Evolutionary conservation across 1,284 basidiomycete genomes (phyloP), one percentile per base, ranked within the genome.

Genomic region (Athelia psychrophila): DNA sequence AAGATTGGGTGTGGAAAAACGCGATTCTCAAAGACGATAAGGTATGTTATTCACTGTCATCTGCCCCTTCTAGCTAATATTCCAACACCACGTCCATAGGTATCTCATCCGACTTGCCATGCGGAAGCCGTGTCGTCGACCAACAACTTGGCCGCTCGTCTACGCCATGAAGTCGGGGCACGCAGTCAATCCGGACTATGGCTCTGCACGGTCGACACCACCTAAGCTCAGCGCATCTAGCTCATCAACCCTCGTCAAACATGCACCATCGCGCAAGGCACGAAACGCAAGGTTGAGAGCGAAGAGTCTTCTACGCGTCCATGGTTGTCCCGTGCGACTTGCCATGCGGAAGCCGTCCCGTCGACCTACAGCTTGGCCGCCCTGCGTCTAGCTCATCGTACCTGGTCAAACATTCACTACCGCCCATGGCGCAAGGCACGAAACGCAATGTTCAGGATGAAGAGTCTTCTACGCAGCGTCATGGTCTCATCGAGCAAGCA

Each of bases 1-100:
- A 99, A 73, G 97, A 98, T 60, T 99, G 96, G 95, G 89, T 98
- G 18, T 99, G 95, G 93, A 82, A 81, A 62, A 97, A 99, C 65
- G 94, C 95, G 0, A 76, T 95, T 22, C 81, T 80, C 65, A 86
- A 88, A 52, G 90, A 95, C 56, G 88, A 88, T 51, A 81, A 80
- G 74, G 93, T 93, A 69, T 56, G 89, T 75, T 40, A 44, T 40
- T 53, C 13, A 13, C 27, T 30, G 47, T 53, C 55, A 20, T 47
- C 15, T 8, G 18, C 36, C 27, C 13, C 27, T 5, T 30, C 6
- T 6, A 18, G 6, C 38, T 9, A 18, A 22, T 6, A 5, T 42
- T 9, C 5, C n/a, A 16, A 8, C n/a, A 9, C 5, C n/a, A 18
- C 20, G 6, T 6, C 20, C n/a, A 42, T 59, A 91, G 85, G 82